Percentiles rank a stretch among this genome's conserved stretches.
phyloP scores from a whole-genome alignment of 345 rosid species.

The Arabis alpina region DNA sequence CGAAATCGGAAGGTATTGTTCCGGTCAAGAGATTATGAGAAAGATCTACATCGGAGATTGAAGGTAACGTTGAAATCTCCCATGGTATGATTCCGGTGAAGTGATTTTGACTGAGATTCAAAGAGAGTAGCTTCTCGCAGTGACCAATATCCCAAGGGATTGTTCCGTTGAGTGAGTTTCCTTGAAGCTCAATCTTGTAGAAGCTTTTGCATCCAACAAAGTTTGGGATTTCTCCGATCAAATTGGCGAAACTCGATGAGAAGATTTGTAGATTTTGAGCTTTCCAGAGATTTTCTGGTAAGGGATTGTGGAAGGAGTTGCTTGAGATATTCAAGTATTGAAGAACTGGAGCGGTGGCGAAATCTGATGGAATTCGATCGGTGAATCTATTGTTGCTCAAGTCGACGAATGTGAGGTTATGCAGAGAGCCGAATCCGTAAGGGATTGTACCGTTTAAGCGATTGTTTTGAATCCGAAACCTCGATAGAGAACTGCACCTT shows the following conservation, averaged over 20 bases:
- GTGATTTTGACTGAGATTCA: conserved; percentile 73
- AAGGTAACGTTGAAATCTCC: conserved; percentile 79
- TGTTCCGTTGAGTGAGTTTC: conserved; percentile 67
- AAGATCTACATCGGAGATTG: conserved; percentile 75
- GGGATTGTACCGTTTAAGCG: conserved; percentile 74
- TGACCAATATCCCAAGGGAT: conserved; percentile 86
- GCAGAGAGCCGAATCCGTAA: conserved; percentile 62
- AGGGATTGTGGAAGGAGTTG: conserved; percentile 53
- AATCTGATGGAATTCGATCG: conserved; percentile 71
- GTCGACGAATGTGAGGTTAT: conserved; percentile 72
- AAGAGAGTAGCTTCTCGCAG: conserved; percentile 74
- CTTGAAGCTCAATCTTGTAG: conserved; percentile 81
- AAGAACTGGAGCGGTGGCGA: conserved; percentile 60
- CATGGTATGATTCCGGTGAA: conserved; percentile 80
- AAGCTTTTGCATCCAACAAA: conserved; percentile 68
- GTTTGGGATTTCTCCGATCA: conserved; percentile 69
- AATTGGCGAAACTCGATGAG: conserved; percentile 62
- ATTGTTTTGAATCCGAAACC: conserved; percentile 76
- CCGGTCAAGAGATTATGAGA: conserved; percentile 81
- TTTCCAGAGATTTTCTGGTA: conserved; percentile 71
- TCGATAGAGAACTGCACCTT: conserved; percentile 60
- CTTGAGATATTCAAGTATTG: conserved; percentile 78
- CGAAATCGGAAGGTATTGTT: conserved; percentile 81
- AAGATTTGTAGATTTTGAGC: conserved; percentile 71
- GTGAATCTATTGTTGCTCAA: conserved; percentile 71